These are phyloP conservation scores for Conringia planisiliqua DNA, from an alignment of 345 rosid genomes.

Conservation along the genomic window DNA sequence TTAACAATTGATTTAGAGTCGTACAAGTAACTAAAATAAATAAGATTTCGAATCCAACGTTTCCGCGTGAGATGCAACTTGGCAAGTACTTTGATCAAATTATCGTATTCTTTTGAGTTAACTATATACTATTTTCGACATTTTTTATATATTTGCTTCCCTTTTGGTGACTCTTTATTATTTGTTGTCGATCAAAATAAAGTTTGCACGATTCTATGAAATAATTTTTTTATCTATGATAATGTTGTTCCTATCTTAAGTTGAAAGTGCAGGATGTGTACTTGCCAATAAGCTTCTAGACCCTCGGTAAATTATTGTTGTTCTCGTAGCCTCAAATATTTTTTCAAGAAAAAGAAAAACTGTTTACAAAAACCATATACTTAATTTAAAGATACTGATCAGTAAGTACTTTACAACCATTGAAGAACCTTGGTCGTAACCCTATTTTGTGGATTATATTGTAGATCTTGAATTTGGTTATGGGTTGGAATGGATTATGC, in stretches of 20 bases:
- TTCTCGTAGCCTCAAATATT: neutral
- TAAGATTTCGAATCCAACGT: conserved; percentile 5
- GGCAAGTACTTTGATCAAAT: conserved; percentile 16
- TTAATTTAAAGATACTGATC: neutral
- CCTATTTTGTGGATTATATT: neutral
- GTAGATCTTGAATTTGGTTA: neutral
- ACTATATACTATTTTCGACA: neutral
- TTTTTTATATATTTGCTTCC: neutral
- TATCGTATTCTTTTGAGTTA: neutral
- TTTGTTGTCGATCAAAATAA: conserved; percentile 17
- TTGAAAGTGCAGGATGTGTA: conserved; percentile 31
- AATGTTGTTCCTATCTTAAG: conserved; percentile 27
- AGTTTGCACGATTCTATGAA: conserved; percentile 15
- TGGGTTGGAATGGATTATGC: no score
- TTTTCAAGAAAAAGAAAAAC: neutral
- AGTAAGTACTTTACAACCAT: neutral
- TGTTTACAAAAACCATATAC: neutral
- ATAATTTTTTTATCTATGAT: neutral
- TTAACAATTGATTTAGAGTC: no score
- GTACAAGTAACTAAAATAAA: neutral
- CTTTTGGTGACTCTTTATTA: neutral
- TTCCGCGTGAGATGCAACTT: conserved; percentile 29
- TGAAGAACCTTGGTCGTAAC: neutral
- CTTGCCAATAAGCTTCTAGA: conserved; percentile 26
- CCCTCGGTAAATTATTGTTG: neutral